Conservation (phyloP, 1,139 yeast genomes). For the Yamadazyma songkhlaensis region DNA sequence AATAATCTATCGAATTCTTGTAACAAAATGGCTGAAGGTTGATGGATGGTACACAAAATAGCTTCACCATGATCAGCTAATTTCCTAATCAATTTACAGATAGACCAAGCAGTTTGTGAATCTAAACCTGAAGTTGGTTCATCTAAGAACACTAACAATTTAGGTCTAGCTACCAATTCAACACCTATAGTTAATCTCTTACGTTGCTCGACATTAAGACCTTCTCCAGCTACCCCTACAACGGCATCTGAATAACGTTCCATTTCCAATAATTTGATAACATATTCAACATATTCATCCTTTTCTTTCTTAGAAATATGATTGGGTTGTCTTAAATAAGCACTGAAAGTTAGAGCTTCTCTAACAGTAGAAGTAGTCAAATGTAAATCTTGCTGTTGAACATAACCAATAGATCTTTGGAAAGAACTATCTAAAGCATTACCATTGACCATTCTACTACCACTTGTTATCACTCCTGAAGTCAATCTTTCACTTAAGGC, state of each 20-base stretch:
- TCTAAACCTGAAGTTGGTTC: slow-evolving; percentile 94
- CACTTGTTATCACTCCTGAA: slow-evolving; percentile 69
- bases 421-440: slow-evolving; percentile 64
- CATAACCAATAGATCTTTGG: slow-evolving; percentile 82
- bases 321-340: slow-evolving; percentile 69
- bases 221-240: slow-evolving; percentile 80
- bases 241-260: slow-evolving; percentile 71
- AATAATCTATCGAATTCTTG: slow-evolving; percentile 76
- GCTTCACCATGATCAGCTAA: slow-evolving; percentile 81
- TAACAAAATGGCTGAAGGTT: slow-evolving; percentile 74
- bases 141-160: slow-evolving; percentile 74
- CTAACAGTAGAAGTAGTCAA: slow-evolving; percentile 73
- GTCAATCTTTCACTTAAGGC: slow-evolving; percentile 77
- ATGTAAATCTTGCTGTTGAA: slow-evolving; percentile 81
- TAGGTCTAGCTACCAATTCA: slow-evolving; percentile 86
- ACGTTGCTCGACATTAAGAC: slow-evolving; percentile 79
- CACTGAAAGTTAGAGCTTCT: slow-evolving; percentile 72
- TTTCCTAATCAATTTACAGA: slow-evolving; percentile 74
- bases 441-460: slow-evolving; percentile 74
- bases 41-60: slow-evolving; percentile 79
- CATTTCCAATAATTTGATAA: slow-evolving; percentile 71
- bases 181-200: slow-evolving; percentile 83
- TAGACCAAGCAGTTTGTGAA: slow-evolving; percentile 90
- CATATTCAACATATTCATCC: slow-evolving; percentile 68
- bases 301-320: slow-evolving; percentile 55